Base-by-base conservation (phyloP, 1,284 basidiomycete genomes). In the Puccinia brachypodii region DNA sequence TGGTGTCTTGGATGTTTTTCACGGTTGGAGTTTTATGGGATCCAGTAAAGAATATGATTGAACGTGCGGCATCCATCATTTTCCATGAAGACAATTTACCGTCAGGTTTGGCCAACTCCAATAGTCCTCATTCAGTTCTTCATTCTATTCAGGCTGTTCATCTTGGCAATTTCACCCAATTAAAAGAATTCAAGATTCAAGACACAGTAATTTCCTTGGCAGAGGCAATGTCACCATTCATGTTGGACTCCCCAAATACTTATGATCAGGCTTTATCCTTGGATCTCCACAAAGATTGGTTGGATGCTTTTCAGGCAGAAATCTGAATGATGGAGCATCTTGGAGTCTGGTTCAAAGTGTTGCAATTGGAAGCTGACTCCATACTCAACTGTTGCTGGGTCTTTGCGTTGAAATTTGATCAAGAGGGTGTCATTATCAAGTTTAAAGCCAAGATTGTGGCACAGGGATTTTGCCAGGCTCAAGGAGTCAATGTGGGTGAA, bases 11-110 rank as follows among this genome's bases (percentile, higher is more conserved):
- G 40, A 62, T 11, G 36, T 6, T 3, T 76, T n/a, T 28, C 50
- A 64, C 14, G 58, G 74, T 0, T 76, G 74, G 74, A 1, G n/a
- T 76, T 19, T 28, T 76, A 3, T 76, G 74, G 74, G 33, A 62
- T n/a, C 58, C 58, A 11, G 42, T 44, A 0, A 1, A 3, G 3
- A 75, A 75, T 1, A 60, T n/a, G n/a, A 1, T 75, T 3, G n/a
- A 31, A 3, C 1, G 3, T 14, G 68, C 40, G 7, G 68, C 68
- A 3, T 71, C 31, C 0, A 42, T 71, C 2, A 50, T 71, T 3
- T 71, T 71, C 47, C 7, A 50, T 50, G 28, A 71, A 28, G 40
- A 44, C 25, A n/a, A 47, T 1, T 13, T 71, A 28, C 68, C 68
- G 0, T 50, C n/a, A 2, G 11, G 47, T 3, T 13, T 50, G 1